Evolutionary conservation across 192 early-diverging fungal species (phyloP), one percentile per base, ranked within the genome.

Genomic region (Coemansia sp.): DNA sequence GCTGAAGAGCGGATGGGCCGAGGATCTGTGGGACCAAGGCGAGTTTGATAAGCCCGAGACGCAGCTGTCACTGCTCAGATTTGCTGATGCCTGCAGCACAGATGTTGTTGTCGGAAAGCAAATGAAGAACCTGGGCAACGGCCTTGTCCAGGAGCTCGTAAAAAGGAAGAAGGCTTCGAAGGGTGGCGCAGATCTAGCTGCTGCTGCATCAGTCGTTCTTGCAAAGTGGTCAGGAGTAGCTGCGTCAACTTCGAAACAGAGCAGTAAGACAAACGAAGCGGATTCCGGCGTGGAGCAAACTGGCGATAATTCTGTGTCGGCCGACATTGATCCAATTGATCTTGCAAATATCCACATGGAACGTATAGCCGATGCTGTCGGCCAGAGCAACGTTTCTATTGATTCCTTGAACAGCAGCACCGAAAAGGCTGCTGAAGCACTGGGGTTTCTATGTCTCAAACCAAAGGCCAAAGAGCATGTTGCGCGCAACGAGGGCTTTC

Each of bases 361-460:
- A 8, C 63, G 81, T 58, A 75, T 70, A 22, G 8, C 52, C 2
- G 42, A 61, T 25, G n/a, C 34, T 14, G 41, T 71, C 3, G 11
- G 11, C 5, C 34, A 17, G 13, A 25, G 58, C 67, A 54, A 33
- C 17, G 29, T 13, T 33, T 35, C 34, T 36, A 17, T 14, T 36
- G 55, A 57, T 9, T 0, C 34, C 4, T 25, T 52, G 49, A 42
- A 53, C 0, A 63, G 64, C 11, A 76, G 84, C 8, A 66, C 83
- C 9, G 49, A 83, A 23, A 82, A 84, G 38, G 90, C 89, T 7
- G 76, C 90, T 2, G 95, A 98, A 72, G 89, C 90, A 2, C 76
- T 98, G 8, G 89, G 91, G 10, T 98, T 94, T 63, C 78, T 94
- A 20, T 88, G 88, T 48, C 80, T 93, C 17, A 79, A 88, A 48